phyloP scores from a whole-genome alignment of 306 rosid genomes.

The Neltuma alba region DNA sequence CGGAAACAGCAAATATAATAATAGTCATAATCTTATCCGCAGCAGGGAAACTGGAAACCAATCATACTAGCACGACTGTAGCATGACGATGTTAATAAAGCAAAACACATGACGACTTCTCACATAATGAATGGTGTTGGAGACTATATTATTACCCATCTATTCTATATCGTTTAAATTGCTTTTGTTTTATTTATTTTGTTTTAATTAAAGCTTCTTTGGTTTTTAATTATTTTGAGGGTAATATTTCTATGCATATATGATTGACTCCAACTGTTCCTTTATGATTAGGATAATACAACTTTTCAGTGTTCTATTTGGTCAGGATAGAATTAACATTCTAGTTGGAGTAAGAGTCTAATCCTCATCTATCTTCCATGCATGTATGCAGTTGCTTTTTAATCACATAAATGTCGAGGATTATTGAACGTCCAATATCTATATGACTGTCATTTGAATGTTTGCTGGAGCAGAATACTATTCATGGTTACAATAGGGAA shows the following conservation, averaged over 20 bases:
- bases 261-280: not conserved
- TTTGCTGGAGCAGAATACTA: not conserved
- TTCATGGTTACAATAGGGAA: not conserved
- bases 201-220: not conserved
- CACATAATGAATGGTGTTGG: not conserved
- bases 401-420: not conserved
- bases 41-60: conserved; percentile 18
- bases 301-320: not conserved
- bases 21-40: conserved; percentile 17
- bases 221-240: not conserved
- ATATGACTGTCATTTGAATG: not conserved
- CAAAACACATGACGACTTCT: conserved; percentile 10
- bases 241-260: not conserved
- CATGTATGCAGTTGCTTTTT: not conserved
- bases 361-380: not conserved
- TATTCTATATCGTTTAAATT: not conserved
- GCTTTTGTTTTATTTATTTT: not conserved
- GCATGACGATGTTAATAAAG: conserved; percentile 1
- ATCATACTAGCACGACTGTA: not conserved
- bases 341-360: not conserved
- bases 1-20: not conserved
- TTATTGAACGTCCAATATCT: not conserved
- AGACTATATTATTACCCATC: not conserved
- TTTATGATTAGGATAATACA: not conserved
- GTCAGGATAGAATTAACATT: not conserved